Base-by-base conservation (phyloP, 129 eudicot species). In the Flaveria brownii region DNA sequence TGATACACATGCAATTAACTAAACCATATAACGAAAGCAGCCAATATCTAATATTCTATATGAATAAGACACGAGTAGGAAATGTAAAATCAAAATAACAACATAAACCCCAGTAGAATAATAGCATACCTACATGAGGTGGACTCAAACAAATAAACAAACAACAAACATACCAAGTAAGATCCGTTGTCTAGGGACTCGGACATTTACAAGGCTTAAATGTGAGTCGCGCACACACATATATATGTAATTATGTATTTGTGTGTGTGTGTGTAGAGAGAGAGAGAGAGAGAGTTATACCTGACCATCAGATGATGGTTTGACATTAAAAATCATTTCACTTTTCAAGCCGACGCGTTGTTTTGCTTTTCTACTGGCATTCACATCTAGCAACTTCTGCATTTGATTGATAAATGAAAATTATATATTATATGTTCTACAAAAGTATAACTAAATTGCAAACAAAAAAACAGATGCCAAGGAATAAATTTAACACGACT, bases 301-400 rank as follows among this genome's bases (percentile, higher is more conserved):
- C 98, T 91, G 97, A 43, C 99, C 99, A 89, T 95, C 99, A 45
- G 97, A 86, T 78, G 86, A 84, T 12, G 99, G 97, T 77, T 91
- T 95, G 72, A 87, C 84, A 70, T 72, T 87, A 57, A 90, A 91
- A 39, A 85, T 82, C 96, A 95, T 89, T 76, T 92, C 99, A 78
- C 94, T 95, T 85, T 91, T 95, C 68, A 95, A 81, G 28, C 97
- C 99, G 39, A 84, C 84, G 12, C 89, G 89, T 80, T 95, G 99
- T 63, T 84, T 89, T 47, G 86, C 66, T 72, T 70, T 82, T 79
- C 86, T 85, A 49, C 83, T 87, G 20, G 74, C 79, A 77, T 84
- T 86, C 63, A 86, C 92, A 69, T 87, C 90, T 87, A 95, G 84
- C 85, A 91, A 79, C 84, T 95, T 95, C 97, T 95, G 99, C 89